Conservation (phyloP, 164 flowering plant genomes). For the Umbilicus rupestris region DNA sequence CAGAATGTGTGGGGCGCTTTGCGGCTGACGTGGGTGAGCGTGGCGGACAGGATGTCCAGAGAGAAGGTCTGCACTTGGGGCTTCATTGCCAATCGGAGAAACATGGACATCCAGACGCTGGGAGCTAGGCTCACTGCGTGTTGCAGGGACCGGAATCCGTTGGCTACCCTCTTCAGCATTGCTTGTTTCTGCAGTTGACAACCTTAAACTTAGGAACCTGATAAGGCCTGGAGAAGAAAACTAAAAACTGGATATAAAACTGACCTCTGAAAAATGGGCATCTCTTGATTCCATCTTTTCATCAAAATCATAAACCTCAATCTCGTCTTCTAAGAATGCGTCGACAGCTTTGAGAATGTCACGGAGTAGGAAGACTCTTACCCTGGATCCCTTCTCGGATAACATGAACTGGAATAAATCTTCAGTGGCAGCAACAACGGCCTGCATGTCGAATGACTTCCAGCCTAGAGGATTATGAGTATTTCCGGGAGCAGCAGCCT, state of each 20-base stretch:
- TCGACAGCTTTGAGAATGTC: slow-evolving; percentile 70
- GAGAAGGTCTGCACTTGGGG: slow-evolving; percentile 54
- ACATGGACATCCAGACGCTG: slow-evolving; percentile 65
- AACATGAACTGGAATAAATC: slow-evolving; percentile 74
- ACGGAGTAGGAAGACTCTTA: slow-evolving; percentile 60
- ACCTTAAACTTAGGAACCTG: background rate
- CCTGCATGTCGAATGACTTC: slow-evolving; percentile 76
- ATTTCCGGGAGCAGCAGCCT: slow-evolving; percentile 14
- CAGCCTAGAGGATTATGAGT: slow-evolving; percentile 36
- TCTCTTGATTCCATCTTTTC: slow-evolving; percentile 19
- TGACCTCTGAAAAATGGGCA: slow-evolving; percentile 37
- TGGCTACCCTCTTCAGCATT: slow-evolving; percentile 30
- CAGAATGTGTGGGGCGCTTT: slow-evolving; percentile 48
- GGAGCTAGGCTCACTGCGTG: slow-evolving; percentile 66
- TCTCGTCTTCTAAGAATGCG: slow-evolving; percentile 42
- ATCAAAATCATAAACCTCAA: slow-evolving; percentile 19
- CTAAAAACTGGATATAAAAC: background rate
- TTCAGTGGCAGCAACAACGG: slow-evolving; percentile 87
- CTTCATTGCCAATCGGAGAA: slow-evolving; percentile 50
- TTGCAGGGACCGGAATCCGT: slow-evolving; percentile 43
- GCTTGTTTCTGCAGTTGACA: slow-evolving; percentile 38
- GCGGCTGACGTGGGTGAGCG: slow-evolving; percentile 29
- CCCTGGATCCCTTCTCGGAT: slow-evolving; percentile 69
- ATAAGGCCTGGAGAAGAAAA: background rate
- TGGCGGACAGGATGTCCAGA: slow-evolving; percentile 43